Base-by-base conservation (phyloP, 2,329 filamentous ascomycete genomes). In the Aspergillus unguis region DNA sequence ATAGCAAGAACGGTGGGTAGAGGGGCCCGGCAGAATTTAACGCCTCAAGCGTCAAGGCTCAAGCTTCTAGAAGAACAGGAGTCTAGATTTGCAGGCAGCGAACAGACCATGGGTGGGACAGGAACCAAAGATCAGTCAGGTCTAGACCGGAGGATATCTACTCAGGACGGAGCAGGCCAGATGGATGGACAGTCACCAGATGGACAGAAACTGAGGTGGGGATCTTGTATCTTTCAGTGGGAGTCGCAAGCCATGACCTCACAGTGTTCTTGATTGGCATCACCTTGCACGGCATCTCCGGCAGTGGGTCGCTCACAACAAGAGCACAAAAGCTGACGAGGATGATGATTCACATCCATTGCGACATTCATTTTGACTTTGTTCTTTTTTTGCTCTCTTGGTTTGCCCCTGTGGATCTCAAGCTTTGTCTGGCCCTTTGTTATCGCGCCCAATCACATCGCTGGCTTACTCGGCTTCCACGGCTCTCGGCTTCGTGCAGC, bases 331-430 rank as follows among this genome's bases (percentile, higher is more conserved):
- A 23, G 29, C 9, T 23, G 36, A 23, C 25, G 36, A 23, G 25
- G 36, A 23, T 38, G 36, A 6, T 23, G n/a, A 23, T 38, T 17
- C 17, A 11, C 6, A 25, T 6, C n/a, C 2, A 38, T 23, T 38
- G 36, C 17, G 28, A 7, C n/a, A 27, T 42, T 27, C 6, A 11
- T 28, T 42, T 25, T 29, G 17, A 27, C n/a, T 42, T 42, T 28
- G 11, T 28, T 42, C 28, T 42, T 27, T 42, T 42, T 33, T 44
- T 44, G 32, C 26, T 23, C 42, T 23, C 17, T 17, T 17, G 17
- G 17, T 38, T 38, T 38, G 42, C 42, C 42, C 42, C 42, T 44
- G 42, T 44, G 42, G 42, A 44, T 44, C 42, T 29, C 17, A 38
- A 6, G 36, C 31, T 44, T 32, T 32, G 42, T 8, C n/a, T 23